Evolutionary conservation across 78 protist genomes (phyloP).

Genomic region (Cavenderia fasciculata): DNA sequence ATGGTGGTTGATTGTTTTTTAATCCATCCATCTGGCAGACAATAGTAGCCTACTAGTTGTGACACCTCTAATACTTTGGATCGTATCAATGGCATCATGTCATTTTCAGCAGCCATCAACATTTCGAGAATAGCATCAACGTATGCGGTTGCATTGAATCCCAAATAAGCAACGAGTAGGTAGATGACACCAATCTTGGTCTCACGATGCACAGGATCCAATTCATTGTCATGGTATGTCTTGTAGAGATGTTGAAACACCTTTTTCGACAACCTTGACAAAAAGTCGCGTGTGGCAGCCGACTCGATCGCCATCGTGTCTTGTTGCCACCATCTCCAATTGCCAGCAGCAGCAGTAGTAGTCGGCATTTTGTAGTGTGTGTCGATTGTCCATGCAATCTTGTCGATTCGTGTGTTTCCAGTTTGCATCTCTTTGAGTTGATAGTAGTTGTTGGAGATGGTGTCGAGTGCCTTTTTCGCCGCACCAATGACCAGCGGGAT

Average conservation of each 20-base stretch:
- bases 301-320: not conserved
- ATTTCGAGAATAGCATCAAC: conserved; percentile 55
- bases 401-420: no score
- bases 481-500: no score
- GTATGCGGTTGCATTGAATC: not conserved
- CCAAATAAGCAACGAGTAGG: conserved; percentile 19
- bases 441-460: no score
- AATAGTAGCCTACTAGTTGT: no score
- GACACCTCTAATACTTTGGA: not conserved
- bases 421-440: no score
- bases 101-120: not conserved
- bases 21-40: no score
- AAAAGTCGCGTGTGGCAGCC: not conserved
- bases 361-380: no score
- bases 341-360: no score
- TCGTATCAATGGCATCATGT: conserved; percentile 17
- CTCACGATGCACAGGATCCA: conserved; percentile 35
- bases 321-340: conserved; percentile 19
- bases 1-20: no score
- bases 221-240: conserved; percentile 26
- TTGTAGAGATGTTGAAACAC: conserved; percentile 14
- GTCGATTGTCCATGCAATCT: no score
- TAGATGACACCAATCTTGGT: conserved; percentile 14
- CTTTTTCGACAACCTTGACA: not conserved
- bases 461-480: no score